Conservation (phyloP, 2,329 filamentous ascomycete species). For the Phialemoniopsis sp. region DNA sequence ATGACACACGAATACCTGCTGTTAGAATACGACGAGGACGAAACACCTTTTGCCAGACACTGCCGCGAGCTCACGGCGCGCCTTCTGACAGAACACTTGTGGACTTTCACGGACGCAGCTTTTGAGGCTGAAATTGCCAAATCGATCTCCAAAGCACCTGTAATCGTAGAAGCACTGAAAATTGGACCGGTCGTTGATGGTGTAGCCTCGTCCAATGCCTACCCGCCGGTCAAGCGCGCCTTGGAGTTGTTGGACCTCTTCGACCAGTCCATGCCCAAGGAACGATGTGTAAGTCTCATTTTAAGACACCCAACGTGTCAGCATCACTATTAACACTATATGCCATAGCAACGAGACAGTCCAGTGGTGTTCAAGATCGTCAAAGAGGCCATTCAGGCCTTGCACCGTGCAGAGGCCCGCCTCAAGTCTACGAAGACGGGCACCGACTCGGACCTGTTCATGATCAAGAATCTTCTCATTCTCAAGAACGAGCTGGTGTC, state of each 20-base stretch:
- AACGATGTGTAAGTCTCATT: slow-evolving; percentile 52
- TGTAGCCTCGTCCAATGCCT: slow-evolving; percentile 50
- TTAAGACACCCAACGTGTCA: neutral
- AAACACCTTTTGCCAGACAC: slow-evolving; percentile 45
- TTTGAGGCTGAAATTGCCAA: slow-evolving; percentile 54
- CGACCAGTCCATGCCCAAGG: slow-evolving; percentile 61
- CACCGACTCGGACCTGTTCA: slow-evolving; percentile 80
- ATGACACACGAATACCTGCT: slow-evolving; percentile 54
- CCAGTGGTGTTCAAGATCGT: slow-evolving; percentile 68
- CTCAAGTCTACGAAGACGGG: slow-evolving; percentile 59
- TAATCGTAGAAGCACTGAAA: slow-evolving; percentile 43
- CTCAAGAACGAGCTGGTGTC: slow-evolving; percentile 95
- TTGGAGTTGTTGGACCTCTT: slow-evolving; percentile 58
- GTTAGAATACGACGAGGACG: slow-evolving; percentile 52
- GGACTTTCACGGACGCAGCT: slow-evolving; percentile 48
- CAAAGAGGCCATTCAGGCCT: slow-evolving; percentile 79
- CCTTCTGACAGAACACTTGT: slow-evolving; percentile 52
- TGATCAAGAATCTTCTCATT: slow-evolving; percentile 90
- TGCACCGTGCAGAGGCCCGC: slow-evolving; percentile 70
- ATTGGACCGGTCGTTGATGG: slow-evolving; percentile 42
- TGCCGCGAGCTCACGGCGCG: slow-evolving; percentile 53
- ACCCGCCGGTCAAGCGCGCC: slow-evolving; percentile 53
- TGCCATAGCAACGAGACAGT: slow-evolving; percentile 42
- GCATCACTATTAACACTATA: slow-evolving; percentile 4
- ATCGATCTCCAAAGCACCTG: slow-evolving; percentile 43